phyloP scores from a whole-genome alignment of 352 stramenopile genomes.

The Globisporangium ultimum region DNA sequence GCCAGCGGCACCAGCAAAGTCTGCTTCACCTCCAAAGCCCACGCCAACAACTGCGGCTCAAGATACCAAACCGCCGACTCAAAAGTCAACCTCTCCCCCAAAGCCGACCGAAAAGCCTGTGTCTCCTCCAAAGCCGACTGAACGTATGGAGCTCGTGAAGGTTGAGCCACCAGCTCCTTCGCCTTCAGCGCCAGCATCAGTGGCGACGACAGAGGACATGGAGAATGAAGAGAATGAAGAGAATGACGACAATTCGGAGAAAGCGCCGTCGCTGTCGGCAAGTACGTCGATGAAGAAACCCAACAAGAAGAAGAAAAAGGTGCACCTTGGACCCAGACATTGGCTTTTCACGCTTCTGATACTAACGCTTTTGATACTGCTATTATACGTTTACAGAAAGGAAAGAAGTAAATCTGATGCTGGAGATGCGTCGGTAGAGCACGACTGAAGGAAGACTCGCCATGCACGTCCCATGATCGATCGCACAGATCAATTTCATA shows the following conservation, averaged over 20 bases:
- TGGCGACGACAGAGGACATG: conserved; percentile 11
- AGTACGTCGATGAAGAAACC: conserved; percentile 43
- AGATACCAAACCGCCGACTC: conserved; percentile 5
- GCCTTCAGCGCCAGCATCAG: neutral
- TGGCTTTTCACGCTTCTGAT: too few species aligned
- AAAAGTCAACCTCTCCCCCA: conserved; percentile 17
- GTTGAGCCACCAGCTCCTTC: neutral
- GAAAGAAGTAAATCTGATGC: conserved; percentile 28
- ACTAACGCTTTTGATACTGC: conserved; percentile 5
- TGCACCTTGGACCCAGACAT: conserved; percentile 13
- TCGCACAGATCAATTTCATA: too few species aligned
- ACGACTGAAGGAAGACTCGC: too few species aligned
- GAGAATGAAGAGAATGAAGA: conserved; percentile 33
- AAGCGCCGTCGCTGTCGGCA: conserved; percentile 18
- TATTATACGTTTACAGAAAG: conserved; percentile 27
- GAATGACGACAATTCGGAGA: conserved; percentile 29
- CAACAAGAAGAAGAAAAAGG: conserved; percentile 73
- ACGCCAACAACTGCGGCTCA: neutral
- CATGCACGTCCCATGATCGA: too few species aligned
- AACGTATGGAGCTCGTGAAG: conserved; percentile 3
- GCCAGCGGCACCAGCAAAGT: neutral
- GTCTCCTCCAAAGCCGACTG: too few species aligned
- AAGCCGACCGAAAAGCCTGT: too few species aligned
- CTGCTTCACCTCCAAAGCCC: conserved; percentile 1
- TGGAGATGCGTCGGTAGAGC: too few species aligned